Conservation (phyloP, 2,329 filamentous ascomycete genomes). For the Penicillium aurantiogriseum region DNA sequence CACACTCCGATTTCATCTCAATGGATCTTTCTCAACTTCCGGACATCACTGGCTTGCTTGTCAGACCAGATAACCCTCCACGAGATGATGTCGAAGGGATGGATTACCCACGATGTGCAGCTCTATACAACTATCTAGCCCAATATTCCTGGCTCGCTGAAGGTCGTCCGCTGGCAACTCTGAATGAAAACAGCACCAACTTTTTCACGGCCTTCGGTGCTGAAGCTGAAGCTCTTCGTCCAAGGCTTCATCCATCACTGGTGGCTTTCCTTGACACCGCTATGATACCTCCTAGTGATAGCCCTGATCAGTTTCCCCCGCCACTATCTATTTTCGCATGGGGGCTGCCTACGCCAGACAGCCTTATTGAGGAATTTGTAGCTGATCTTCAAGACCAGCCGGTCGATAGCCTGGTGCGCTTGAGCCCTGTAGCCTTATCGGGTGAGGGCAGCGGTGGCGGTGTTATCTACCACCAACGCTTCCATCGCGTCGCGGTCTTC, state of each 20-base stretch:
- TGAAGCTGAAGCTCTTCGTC: conserved; percentile 22
- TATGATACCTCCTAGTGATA: conserved; percentile 1
- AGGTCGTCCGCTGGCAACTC: conserved; percentile 18
- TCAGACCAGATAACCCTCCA: conserved; percentile 29
- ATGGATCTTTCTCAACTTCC: conserved; percentile 19
- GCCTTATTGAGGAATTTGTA: background rate
- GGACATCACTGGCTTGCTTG: conserved; percentile 22
- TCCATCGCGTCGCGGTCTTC: conserved; percentile 14
- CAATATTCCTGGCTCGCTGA: conserved; percentile 28
- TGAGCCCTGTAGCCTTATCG: conserved; percentile 22
- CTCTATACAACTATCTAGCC: conserved; percentile 35
- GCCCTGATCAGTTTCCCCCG: no score
- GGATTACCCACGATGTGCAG: conserved; percentile 31
- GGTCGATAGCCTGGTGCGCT: conserved; percentile 24
- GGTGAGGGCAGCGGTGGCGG: conserved; percentile 23
- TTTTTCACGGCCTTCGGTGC: conserved; percentile 24
- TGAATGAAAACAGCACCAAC: conserved; percentile 15
- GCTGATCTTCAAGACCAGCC: conserved; percentile 21
- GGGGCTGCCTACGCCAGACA: no score
- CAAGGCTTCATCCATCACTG: conserved; percentile 27
- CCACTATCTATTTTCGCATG: conserved; percentile 14
- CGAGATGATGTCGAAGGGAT: conserved; percentile 24
- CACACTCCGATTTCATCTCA: conserved; percentile 9
- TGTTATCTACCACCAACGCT: conserved; percentile 29
- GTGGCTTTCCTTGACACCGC: conserved; percentile 25